Conservation (phyloP, 768 basidiomycete species). For the Lentinula aciculospora region DNA sequence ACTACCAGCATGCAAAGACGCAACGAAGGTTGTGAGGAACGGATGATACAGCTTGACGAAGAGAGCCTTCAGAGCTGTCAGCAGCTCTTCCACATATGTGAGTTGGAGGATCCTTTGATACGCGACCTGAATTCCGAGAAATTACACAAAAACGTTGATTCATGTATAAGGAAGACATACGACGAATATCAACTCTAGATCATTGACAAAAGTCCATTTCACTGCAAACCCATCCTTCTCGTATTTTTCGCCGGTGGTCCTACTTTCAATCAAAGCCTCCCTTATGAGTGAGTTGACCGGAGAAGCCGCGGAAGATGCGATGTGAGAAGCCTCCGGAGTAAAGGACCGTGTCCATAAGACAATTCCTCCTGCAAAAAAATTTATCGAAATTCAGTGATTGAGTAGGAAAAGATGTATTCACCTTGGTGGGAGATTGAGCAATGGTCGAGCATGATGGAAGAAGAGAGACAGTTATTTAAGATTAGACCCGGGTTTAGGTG, state of each 20-base stretch:
- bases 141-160: not conserved
- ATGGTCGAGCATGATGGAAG: slow-evolving; percentile 76
- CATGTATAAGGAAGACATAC: slow-evolving; percentile 38
- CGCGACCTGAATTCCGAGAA: slow-evolving; percentile 57
- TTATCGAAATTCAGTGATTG: not conserved
- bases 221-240: slow-evolving; percentile 94
- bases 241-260: slow-evolving; percentile 74
- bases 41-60: slow-evolving; percentile 88
- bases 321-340: slow-evolving; percentile 74
- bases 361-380: slow-evolving; percentile 61
- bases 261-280: slow-evolving; percentile 89
- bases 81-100: slow-evolving; percentile 87
- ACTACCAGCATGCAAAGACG: slow-evolving; percentile 68
- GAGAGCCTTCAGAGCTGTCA: slow-evolving; percentile 71
- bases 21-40: slow-evolving; percentile 76
- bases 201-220: slow-evolving; percentile 93
- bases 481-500: slow-evolving; percentile 1
- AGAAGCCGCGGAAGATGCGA: slow-evolving; percentile 66
- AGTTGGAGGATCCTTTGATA: slow-evolving; percentile 96
- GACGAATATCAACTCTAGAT: slow-evolving; percentile 94
- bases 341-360: slow-evolving; percentile 95
- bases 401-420: slow-evolving; percentile 14
- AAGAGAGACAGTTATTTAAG: not conserved
- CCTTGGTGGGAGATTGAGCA: slow-evolving; percentile 95
- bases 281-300: slow-evolving; percentile 87